Evolutionary conservation across 306 rosid genomes (phyloP).

Genomic region (Vigna angularis): DNA sequence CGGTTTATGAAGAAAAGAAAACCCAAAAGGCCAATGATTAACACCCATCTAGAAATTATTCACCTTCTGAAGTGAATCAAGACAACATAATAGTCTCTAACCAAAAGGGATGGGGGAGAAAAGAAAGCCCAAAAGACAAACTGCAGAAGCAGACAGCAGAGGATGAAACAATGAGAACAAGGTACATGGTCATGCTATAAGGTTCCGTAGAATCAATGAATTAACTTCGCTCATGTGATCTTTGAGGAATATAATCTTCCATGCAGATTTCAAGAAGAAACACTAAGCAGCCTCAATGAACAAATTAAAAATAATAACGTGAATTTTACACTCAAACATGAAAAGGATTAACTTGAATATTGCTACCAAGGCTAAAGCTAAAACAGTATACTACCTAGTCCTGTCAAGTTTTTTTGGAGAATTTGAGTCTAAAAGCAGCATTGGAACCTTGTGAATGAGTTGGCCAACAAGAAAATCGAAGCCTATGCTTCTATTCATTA

Average conservation of each 20-base stretch:
- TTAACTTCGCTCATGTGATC: background rate
- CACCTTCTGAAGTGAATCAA: background rate
- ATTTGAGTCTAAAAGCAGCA: background rate
- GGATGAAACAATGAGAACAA: constrained; percentile 1
- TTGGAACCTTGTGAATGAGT: background rate
- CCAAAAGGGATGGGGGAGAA: background rate
- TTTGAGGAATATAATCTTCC: constrained; percentile 6
- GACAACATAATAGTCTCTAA: background rate
- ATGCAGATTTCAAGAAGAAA: background rate
- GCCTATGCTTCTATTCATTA: background rate
- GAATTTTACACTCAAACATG: constrained; percentile 9
- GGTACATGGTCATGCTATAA: background rate
- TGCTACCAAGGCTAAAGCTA: background rate
- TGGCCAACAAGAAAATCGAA: background rate
- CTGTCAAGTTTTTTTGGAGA: background rate
- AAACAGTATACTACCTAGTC: background rate
- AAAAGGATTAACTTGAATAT: background rate
- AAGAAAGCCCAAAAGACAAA: background rate
- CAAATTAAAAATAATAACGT: background rate
- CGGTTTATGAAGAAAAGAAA: background rate
- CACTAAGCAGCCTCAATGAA: background rate
- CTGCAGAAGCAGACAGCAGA: background rate
- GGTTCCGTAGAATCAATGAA: background rate
- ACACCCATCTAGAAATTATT: background rate
- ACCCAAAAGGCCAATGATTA: no score